Base-by-base conservation (phyloP, 345 rosid genomes). In the Acer saccharum region DNA sequence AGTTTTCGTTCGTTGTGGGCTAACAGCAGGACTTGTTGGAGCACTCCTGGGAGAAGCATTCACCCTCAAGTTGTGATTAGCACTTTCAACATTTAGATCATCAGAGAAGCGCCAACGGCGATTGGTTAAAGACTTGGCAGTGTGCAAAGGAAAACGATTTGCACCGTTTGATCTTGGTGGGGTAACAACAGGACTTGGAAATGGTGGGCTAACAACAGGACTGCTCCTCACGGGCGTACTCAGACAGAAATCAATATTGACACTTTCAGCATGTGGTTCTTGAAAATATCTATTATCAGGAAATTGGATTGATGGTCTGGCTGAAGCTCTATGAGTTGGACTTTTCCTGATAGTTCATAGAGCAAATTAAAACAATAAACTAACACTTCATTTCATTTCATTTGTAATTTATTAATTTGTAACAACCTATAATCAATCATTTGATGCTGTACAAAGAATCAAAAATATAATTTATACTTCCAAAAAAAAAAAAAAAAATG, bases 1-100 rank as follows among this genome's bases (percentile, higher is more conserved):
- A 0, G 69, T 44, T 55, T 67, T 66, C 10, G 84, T 74, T 79
- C 86, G 82, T 75, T 60, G 79, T 1, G 91, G 90, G 75, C 90
- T 88, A 61, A 81, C 77, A 17, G 57, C 72, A 58, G 91, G 93
- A 77, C 90, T 89, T 18, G 90, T 88, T 23, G 96, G 93, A 73
- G 93, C 92, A 73, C 96, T 91, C 75, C 83, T 78, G 14, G 86
- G 85, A 48, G 84, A 80, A 18, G 71, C 73, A 41, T 82, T 64
- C 66, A 50, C 25, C 79, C 82, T 85, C 78, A 66, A 71, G 69
- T 83, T 82, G 78, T 69, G 72, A 72, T 32, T 75, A 68, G 25
- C 71, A 27, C 29, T 70, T 77, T 83, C 84, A 80, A 63, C n/a
- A 35, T 77, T 82, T 65, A 50, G 64, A 73, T 87, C 82, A 21